Evolutionary conservation across 352 stramenopile genomes (phyloP), one percentile per base, ranked within the genome.

Genomic region (Phytopythium montanum): DNA sequence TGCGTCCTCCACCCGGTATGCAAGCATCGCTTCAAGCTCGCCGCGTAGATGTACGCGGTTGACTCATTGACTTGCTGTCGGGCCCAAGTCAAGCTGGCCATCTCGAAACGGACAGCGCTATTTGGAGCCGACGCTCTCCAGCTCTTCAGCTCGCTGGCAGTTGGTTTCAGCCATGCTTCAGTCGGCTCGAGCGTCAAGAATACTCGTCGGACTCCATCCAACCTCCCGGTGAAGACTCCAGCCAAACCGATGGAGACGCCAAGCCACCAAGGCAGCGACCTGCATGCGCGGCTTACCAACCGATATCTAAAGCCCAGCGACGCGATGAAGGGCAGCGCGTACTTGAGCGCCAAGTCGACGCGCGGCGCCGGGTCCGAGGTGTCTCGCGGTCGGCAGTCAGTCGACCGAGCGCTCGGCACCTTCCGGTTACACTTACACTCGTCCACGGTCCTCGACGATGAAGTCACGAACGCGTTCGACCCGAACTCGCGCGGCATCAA

Each of bases 391-490:
- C 54, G 62, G 44, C 23, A 50, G 26, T 75, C 70, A 0, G 23
- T 68, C 0, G 59, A 66, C 1, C 56, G 66, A 21, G 41, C 48
- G 16, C 33, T 60, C 8, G 59, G 62, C 31, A 39, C 65, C 5
- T 65, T 76, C 23, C 54, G 54, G 2, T 29, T 66, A 0, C 56
- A 73, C 25, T 57, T 52, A 19, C 44, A 60, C 52, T 42, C 54
- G 6, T 72, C 59, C 25, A 34, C 44, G 0, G 21, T 68, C 3
- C 34, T 74, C 16, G 50, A 76, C 2, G 54, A 74, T 34, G 68
- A 81, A 18, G 45, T 68, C 5, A 68, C 66, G 23, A 63, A 78
- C 29, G 76, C 81, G 0, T 72, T 90, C 38, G 76, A 91, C 39
- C 79, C 83, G 0, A 78, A 81, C 42, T 64, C 69, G 8, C 16